Conservation (phyloP, 768 basidiomycete species). For the Coprinellus micaceus region DNA sequence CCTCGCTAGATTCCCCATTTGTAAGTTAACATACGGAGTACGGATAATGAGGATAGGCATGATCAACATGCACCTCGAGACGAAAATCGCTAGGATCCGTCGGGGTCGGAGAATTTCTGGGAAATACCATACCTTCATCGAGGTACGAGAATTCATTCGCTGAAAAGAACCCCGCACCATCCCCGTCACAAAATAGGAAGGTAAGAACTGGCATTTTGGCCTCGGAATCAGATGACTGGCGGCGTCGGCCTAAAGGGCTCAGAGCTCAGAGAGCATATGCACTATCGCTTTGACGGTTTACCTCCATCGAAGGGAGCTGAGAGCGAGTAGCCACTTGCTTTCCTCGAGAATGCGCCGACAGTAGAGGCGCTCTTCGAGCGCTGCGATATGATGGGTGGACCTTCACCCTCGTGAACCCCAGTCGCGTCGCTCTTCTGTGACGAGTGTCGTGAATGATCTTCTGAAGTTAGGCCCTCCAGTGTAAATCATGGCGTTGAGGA, state of each 20-base stretch:
- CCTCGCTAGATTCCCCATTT: slow-evolving; percentile 4
- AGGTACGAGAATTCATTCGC: neutral
- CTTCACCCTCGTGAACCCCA: too few relatives aligned
- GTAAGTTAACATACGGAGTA: slow-evolving; percentile 5
- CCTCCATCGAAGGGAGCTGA: slow-evolving; percentile 5
- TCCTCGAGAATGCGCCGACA: slow-evolving; percentile 9
- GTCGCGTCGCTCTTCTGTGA: neutral
- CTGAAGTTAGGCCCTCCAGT: neutral
- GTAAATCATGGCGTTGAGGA: neutral
- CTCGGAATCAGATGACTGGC: slow-evolving; percentile 7
- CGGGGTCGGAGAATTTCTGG: neutral
- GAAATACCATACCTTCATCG: slow-evolving; percentile 1
- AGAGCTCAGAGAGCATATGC: neutral
- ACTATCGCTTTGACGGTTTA: neutral
- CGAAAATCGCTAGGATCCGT: neutral
- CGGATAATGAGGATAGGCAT: neutral
- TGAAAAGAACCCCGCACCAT: slow-evolving; percentile 3
- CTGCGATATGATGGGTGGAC: neutral
- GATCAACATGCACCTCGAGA: neutral
- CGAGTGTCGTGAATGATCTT: neutral
- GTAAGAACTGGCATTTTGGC: neutral
- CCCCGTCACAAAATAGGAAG: slow-evolving; percentile 2
- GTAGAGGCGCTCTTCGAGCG: neutral
- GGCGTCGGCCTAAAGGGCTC: neutral
- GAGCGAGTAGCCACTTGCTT: neutral